phyloP scores from a whole-genome alignment of 2,329 filamentous ascomycete genomes.

The Orbilia ellipsospora region DNA sequence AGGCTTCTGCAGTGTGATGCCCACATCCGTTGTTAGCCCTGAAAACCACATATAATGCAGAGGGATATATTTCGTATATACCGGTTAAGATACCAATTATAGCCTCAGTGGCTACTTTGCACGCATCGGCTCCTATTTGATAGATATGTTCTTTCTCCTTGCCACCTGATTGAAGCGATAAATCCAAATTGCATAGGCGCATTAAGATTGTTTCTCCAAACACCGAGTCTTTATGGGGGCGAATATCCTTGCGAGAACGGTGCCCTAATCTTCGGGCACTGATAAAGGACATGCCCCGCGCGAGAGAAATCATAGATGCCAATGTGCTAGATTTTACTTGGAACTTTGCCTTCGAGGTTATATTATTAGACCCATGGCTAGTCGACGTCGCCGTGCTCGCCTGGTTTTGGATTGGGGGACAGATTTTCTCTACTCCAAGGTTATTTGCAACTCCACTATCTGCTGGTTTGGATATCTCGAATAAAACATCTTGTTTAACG shows the following conservation, averaged over 20 bases:
- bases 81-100: not conserved
- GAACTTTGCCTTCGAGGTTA: not conserved
- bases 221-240: not conserved
- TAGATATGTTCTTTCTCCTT: not conserved
- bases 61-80: not conserved
- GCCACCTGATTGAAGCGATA: not conserved
- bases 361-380: not conserved
- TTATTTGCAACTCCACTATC: not conserved
- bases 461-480: conserved; percentile 5
- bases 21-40: not conserved
- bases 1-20: not conserved
- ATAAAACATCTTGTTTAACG: conserved; percentile 14
- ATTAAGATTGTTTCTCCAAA: not conserved
- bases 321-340: conserved; percentile 1
- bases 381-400: not conserved
- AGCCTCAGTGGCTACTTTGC: conserved; percentile 1
- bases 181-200: not conserved
- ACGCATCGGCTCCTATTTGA: not conserved
- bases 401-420: not conserved
- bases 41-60: not conserved
- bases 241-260: not conserved
- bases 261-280: not conserved
- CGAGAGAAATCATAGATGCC: not conserved
- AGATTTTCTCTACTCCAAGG: not conserved
- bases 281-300: not conserved